These are phyloP conservation scores for Xylariales sp. DNA, from an alignment of 2,329 filamentous ascomycete genomes.

Conservation along the genomic window DNA sequence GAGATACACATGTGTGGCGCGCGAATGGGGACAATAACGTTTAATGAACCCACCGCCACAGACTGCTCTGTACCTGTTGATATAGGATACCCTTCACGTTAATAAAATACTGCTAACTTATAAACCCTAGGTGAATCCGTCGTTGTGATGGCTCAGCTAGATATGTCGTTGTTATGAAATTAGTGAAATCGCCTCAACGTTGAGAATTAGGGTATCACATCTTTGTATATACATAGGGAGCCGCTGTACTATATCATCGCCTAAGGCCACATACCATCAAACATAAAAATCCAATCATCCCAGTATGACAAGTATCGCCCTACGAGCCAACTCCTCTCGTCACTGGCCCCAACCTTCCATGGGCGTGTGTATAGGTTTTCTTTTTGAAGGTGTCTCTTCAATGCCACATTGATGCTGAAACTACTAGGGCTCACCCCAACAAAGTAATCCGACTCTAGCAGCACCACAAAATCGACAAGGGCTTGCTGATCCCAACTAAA, in stretches of 20 bases:
- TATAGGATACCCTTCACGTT: slow-evolving; percentile 29
- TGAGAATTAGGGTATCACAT: slow-evolving; percentile 1
- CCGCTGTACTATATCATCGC: neutral
- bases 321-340: slow-evolving; percentile 56
- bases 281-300: slow-evolving; percentile 63
- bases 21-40: slow-evolving; percentile 45
- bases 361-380: slow-evolving; percentile 55
- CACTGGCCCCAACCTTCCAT: slow-evolving; percentile 55
- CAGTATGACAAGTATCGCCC: slow-evolving; percentile 58
- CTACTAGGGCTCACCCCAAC: slow-evolving; percentile 60
- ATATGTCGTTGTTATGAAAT: neutral
- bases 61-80: slow-evolving; percentile 28
- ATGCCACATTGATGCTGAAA: slow-evolving; percentile 60
- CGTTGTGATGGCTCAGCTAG: neutral
- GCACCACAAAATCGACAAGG: slow-evolving; percentile 55
- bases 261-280: slow-evolving; percentile 57
- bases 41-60: slow-evolving; percentile 22
- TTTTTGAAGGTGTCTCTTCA: slow-evolving; percentile 56
- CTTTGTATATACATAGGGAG: neutral
- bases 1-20: slow-evolving; percentile 48
- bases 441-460: slow-evolving; percentile 55
- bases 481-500: slow-evolving; percentile 59
- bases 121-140: neutral
- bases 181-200: neutral
- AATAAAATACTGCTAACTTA: slow-evolving; percentile 2